Base-by-base conservation (phyloP, 352 stramenopile species). In the Pythium phragmitis region DNA sequence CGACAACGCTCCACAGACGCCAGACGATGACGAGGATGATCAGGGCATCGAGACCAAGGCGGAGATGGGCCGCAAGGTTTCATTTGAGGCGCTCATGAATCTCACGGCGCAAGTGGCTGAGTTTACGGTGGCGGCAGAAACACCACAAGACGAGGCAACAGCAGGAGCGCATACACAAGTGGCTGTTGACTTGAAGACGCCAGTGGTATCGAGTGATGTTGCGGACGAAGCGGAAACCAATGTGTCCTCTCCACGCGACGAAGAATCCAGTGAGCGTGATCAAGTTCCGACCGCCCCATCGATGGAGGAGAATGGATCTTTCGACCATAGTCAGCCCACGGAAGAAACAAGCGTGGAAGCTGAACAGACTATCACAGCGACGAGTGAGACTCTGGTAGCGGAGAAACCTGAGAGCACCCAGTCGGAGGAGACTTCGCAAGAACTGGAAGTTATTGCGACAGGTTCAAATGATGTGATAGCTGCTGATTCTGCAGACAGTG, bases 41-140 rank as follows among this genome's bases (percentile, higher is more conserved):
- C 7, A 39, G 7, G 3, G n/a, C 14, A 36, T 17, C 9, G 59
- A 64, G 7, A 7, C 3, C 4, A 30, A 13, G 2, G 52, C 13
- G 7, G 17, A 39, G 4, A 52, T 62, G 34, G 52, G 41, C 23
- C 55, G 55, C 1, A 41, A 61, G 1, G 63, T 60, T 9, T 69
- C 63, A 9, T 70, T 73, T 43, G 61, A 70, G 28, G 51, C 62
- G 7, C 43, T 73, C 16, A 69, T 70, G 63, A 63, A 36, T 5
- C 55, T 70, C 16, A 73, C 63, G 13, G 67, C 62, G 2, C 52
- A 70, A 54, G 55, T 73, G 5, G 58, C 57, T 1, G 54, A 63
- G 41, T 63, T 57, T 17, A 51, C 63, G 12, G 55, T 57, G 7
- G 56, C 55, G 2, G 53, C 39, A 9, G 55, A 61, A 11, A 14